Conservation (phyloP, 2,329 filamentous ascomycete species). For the Botrytis sinoallii region DNA sequence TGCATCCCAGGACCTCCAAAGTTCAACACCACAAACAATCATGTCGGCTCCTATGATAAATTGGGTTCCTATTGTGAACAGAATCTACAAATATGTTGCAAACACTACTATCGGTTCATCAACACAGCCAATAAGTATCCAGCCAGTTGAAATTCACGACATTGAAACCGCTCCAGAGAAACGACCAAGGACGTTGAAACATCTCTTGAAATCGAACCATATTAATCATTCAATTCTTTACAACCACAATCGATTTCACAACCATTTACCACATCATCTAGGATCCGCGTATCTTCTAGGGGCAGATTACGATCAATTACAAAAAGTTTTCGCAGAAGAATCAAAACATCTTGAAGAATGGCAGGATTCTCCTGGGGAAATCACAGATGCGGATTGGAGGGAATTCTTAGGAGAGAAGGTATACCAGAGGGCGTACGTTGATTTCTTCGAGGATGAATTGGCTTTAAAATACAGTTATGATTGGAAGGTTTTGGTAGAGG, state of each 20-base stretch:
- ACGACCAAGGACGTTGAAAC: conserved; percentile 78
- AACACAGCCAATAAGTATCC: conserved; percentile 51
- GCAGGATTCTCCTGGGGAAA: conserved; percentile 79
- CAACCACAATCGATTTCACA: conserved; percentile 71
- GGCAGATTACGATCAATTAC: conserved; percentile 68
- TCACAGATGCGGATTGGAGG: conserved; percentile 80
- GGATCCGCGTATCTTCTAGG: conserved; percentile 84
- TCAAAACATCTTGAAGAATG: conserved; percentile 71
- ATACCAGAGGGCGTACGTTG: conserved; percentile 87
- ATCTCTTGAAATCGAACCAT: conserved; percentile 88
- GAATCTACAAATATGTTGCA: conserved; percentile 39
- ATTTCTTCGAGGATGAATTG: conserved; percentile 93
- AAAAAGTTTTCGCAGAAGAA: conserved; percentile 77
- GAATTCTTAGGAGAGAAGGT: conserved; percentile 74
- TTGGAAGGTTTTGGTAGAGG: conserved; percentile 73
- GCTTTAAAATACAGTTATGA: conserved; percentile 70
- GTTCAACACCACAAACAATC: conserved; percentile 18
- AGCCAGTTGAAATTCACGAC: conserved; percentile 70
- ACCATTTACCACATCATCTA: conserved; percentile 79
- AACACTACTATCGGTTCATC: conserved; percentile 34
- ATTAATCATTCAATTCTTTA: conserved; percentile 83
- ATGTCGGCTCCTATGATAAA: conserved; percentile 44
- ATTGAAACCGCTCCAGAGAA: conserved; percentile 80
- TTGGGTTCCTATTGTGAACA: conserved; percentile 44
- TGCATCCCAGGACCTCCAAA: not conserved